These are phyloP conservation scores for Pythium monospermum DNA, from an alignment of 352 stramenopile genomes.

Conservation along the genomic window DNA sequence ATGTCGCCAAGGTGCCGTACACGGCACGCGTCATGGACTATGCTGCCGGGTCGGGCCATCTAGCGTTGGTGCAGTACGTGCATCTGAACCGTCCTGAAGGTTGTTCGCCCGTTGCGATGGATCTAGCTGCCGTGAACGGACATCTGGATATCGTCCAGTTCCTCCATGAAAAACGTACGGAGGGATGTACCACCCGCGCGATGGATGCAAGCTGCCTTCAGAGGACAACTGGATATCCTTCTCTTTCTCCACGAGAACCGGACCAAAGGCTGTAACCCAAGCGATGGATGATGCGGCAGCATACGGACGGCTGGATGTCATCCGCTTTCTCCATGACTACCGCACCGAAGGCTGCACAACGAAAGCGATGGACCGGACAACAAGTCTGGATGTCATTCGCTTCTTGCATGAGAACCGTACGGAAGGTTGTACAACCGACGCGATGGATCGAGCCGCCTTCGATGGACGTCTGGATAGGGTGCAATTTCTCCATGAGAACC, in stretches of 20 bases:
- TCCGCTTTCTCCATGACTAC: constrained; percentile 8
- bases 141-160: not conserved
- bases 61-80: too few species aligned
- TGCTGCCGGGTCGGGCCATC: too few species aligned
- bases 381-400: not conserved
- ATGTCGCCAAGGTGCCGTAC: too few species aligned
- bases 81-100: too few species aligned
- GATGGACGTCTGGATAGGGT: not conserved
- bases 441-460: not conserved
- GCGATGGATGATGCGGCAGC: constrained; percentile 10
- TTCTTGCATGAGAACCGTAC: not conserved
- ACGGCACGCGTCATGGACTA: too few species aligned
- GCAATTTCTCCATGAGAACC: not conserved
- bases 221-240: constrained; percentile 5
- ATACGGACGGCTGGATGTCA: constrained; percentile 6
- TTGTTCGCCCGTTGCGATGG: not conserved
- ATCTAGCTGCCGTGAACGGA: not conserved
- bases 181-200: not conserved
- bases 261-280: constrained; percentile 1
- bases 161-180: not conserved
- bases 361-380: constrained; percentile 6
- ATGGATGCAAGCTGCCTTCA: not conserved
- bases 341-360: constrained; percentile 11
- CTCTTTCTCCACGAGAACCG: constrained; percentile 10
- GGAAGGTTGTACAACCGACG: not conserved